Evolutionary conservation across 2,329 filamentous ascomycete species (phyloP), one percentile per base, ranked within the genome.

Genomic region (Trematosphaeria pertusa): DNA sequence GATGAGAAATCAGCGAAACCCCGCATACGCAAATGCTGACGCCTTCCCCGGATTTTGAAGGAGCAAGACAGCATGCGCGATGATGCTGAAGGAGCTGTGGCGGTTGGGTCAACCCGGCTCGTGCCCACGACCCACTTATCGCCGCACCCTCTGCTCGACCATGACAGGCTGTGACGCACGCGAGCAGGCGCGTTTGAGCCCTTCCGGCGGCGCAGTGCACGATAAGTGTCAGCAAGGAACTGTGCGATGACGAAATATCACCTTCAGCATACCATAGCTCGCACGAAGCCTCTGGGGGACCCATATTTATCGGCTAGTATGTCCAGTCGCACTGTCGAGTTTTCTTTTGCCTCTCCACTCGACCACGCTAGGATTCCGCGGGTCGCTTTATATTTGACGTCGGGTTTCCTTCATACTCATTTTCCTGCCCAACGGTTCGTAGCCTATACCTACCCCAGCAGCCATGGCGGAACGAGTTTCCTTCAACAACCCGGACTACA

Each of bases 401-500:
- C 30, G 30, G 11, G 6, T 14, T 46, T 22, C 30, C 28, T 28
- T 46, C 35, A 12, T 35, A 8, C 26, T 5, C 5, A 10, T 15
- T 14, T 39, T 17, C 12, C 24, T 28, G 19, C 21, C 24, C n/a
- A n/a, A n/a, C n/a, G n/a, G n/a, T n/a, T n/a, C n/a, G n/a, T n/a
- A 31, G 28, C 7, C 22, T 11, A 4, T 22, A 6, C 22, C 3
- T 20, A 19, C 24, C 12, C 10, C 14, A 22, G 4, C 21, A 37
- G 11, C 12, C 24, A 52, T 52, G 49, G 52, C 49, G 43, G 52
- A 46, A 15, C 19, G 33, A 26, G 34, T 35, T 8, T 15, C 44
- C 14, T 50, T 59, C 18, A 53, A 62, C 43, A 59, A 59, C 15
- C 22, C 54, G n/a, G 43, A 59, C 4, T 50, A 47, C 5, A 54